These are phyloP conservation scores for Pichia sp. DNA, from an alignment of 1,139 yeast genomes.

Conservation along the genomic window DNA sequence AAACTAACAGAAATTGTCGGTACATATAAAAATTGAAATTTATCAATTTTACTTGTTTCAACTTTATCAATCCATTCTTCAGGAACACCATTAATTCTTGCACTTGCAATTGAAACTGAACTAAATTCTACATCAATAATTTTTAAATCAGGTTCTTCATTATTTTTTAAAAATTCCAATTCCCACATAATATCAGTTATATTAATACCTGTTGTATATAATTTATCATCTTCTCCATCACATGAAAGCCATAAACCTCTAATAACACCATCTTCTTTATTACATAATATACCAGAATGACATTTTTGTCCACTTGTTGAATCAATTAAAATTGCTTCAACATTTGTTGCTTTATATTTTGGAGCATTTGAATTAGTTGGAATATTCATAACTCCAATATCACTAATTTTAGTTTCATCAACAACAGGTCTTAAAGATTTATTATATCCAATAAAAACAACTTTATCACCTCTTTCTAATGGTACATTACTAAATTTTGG, in stretches of 20 bases:
- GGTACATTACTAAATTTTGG: slow-evolving; percentile 57
- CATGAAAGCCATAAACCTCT: slow-evolving; percentile 82
- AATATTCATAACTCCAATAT: slow-evolving; percentile 65
- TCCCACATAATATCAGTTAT: slow-evolving; percentile 57
- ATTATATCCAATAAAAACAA: slow-evolving; percentile 75
- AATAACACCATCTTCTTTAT: slow-evolving; percentile 70
- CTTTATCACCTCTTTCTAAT: slow-evolving; percentile 68
- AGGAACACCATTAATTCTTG: slow-evolving; percentile 79
- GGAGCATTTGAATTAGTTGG: slow-evolving; percentile 68
- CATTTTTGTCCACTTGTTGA: slow-evolving; percentile 69
- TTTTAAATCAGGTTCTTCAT: slow-evolving; percentile 43
- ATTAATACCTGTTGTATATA: slow-evolving; percentile 78
- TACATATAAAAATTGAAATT: slow-evolving; percentile 68
- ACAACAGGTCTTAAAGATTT: slow-evolving; percentile 64
- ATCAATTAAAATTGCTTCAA: slow-evolving; percentile 73
- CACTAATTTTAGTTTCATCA: slow-evolving; percentile 72
- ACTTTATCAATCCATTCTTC: slow-evolving; percentile 72
- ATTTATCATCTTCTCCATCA: slow-evolving; percentile 59
- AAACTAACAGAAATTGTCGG: slow-evolving; percentile 45
- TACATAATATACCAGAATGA: slow-evolving; percentile 71
- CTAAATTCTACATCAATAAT: slow-evolving; percentile 77
- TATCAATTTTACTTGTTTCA: slow-evolving; percentile 53
- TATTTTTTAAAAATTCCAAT: slow-evolving; percentile 47
- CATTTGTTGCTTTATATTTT: slow-evolving; percentile 77
- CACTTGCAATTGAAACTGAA: slow-evolving; percentile 63